These are phyloP conservation scores for Salvia sclarea DNA, from an alignment of 305 asterid species.

Conservation along the genomic window DNA sequence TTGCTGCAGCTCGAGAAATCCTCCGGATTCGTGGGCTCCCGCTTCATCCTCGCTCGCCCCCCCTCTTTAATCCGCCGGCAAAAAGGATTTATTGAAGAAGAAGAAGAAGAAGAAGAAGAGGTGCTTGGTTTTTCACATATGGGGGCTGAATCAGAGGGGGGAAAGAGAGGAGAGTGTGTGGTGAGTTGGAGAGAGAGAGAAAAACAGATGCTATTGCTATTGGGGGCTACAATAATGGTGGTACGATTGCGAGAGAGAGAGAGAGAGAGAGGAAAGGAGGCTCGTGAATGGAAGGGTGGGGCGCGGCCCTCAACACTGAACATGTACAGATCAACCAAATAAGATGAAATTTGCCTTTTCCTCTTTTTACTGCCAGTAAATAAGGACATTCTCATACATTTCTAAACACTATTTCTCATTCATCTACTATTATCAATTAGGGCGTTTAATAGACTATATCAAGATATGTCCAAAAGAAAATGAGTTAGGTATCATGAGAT, in stretches of 20 bases:
- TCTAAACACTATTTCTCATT: too few relatives aligned
- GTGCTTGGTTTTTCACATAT: constrained; percentile 44
- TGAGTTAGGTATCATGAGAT: too few relatives aligned
- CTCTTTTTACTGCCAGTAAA: neutral
- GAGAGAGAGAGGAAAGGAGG: neutral
- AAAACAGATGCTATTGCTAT: constrained; percentile 13
- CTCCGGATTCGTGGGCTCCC: constrained; percentile 34
- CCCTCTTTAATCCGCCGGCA: neutral
- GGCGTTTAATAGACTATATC: too few relatives aligned
- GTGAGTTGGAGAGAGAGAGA: constrained; percentile 4
- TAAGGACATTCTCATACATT: too few relatives aligned
- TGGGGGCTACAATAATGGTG: constrained; percentile 33
- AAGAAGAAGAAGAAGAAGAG: constrained; percentile 40
- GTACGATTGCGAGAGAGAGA: constrained; percentile 32
- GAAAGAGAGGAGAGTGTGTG: constrained; percentile 4
- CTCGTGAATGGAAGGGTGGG: constrained; percentile 33
- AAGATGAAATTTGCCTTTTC: neutral
- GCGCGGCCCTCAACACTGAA: constrained; percentile 31
- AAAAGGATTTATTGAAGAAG: constrained; percentile 15
- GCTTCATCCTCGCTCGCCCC: constrained; percentile 27
- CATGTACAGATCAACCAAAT: neutral
- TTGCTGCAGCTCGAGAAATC: constrained; percentile 39
- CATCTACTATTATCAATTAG: too few relatives aligned
- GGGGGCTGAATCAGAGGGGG: constrained; percentile 17
- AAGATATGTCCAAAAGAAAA: too few relatives aligned